Base-by-base conservation (phyloP, 192 early-diverging fungal genomes). In the Bifiguratus adelaidae region DNA sequence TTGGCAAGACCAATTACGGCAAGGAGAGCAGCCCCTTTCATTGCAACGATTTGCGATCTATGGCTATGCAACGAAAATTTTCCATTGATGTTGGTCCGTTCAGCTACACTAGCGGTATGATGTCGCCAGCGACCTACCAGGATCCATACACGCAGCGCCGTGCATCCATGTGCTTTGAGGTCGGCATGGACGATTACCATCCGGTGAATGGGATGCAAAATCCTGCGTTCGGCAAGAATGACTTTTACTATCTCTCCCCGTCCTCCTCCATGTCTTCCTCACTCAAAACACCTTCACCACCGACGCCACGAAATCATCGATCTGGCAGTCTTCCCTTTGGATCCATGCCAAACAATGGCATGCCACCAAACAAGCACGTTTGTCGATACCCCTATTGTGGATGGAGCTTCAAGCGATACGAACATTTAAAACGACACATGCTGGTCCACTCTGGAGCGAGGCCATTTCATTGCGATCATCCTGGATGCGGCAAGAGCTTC, bases 381-480 rank as follows among this genome's bases (percentile, higher is more conserved):
- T 61, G 69, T 56, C 57, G 60, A 48, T 54, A 70, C 56, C 34
- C 65, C 36, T 33, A 76, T 49, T 45, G 69, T 56, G 25, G 61
- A 38, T 77, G 72, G 74, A 69, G 61, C 23, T 89, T 89, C 58
- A 88, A 88, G 60, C 68, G 84, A 18, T 85, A 78, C 35, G 83
- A 88, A 52, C 88, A 90, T 48, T 64, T 90, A 20, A 86, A 82
- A 41, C 78, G 86, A 30, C 88, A 88, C 52, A 74, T 81, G 71
- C 67, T 85, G 43, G 81, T 79, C 1, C 85, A 88, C 53, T 81
- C 85, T 30, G 83, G 83, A 32, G 81, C 83, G 48, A 65, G 78
- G 35, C 81, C 83, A 34, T 77, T 82, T 63, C 58, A 67, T 32
- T 86, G 84, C 58, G 63, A 67, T 32, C 73, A 70, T 58, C 65